Percentiles rank a stretch among this genome's conserved stretches.
Evolutionary conservation across 2,329 filamentous ascomycete genomes (phyloP).

Genomic region (Xylaria sp.): DNA sequence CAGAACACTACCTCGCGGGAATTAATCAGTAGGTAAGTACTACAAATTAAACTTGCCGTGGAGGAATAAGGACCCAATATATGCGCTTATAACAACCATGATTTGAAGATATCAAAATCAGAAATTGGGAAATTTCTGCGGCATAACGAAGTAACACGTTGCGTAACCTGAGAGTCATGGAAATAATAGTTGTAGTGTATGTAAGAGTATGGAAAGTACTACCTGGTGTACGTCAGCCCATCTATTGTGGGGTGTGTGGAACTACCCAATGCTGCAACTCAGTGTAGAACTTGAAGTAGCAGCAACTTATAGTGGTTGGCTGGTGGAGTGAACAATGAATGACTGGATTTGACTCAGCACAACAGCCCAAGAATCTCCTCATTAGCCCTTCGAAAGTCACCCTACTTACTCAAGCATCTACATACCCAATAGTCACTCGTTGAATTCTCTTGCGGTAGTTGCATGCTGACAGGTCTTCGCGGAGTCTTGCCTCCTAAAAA

Average conservation of each 20-base stretch:
- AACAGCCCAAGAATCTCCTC: slow-evolving; percentile 11
- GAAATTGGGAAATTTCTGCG: background rate
- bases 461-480: background rate
- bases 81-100: background rate
- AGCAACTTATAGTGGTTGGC: background rate
- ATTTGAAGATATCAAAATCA: background rate
- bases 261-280: slow-evolving; percentile 7
- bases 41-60: background rate
- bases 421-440: slow-evolving; percentile 17
- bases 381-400: background rate
- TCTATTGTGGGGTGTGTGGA: slow-evolving; percentile 12
- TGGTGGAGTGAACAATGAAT: slow-evolving; percentile 9
- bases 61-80: background rate
- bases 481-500: slow-evolving; percentile 4
- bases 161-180: background rate
- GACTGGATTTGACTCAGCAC: slow-evolving; percentile 23
- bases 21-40: background rate
- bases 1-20: background rate
- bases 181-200: background rate
- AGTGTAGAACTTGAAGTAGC: background rate
- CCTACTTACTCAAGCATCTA: slow-evolving; percentile 10
- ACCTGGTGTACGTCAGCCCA: background rate
- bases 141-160: background rate
- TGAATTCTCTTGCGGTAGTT: slow-evolving; percentile 9
- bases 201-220: background rate